Percentiles rank a stretch among this genome's conserved stretches.
Conservation (phyloP, 495 filamentous ascomycete genomes). For the Aspergillus panamensis region DNA sequence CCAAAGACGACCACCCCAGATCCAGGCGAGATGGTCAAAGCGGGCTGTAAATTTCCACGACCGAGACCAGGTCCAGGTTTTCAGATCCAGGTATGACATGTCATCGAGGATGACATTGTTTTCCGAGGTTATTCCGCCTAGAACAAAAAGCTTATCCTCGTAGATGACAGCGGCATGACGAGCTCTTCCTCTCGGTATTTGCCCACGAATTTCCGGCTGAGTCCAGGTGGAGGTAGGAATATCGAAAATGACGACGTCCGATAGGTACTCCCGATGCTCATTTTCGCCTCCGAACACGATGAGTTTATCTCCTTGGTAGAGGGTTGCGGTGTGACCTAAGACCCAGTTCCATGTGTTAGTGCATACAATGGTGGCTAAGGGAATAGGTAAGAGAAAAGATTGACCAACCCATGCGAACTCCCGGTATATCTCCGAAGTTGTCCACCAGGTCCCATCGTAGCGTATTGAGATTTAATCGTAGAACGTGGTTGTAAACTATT, state of each 20-base stretch:
- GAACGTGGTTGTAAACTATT: slow-evolving; percentile 93
- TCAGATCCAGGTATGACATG: slow-evolving; percentile 91
- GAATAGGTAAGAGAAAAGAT: background rate
- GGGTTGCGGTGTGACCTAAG: slow-evolving; percentile 87
- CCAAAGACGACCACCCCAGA: slow-evolving; percentile 90
- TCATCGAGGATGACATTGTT: slow-evolving; percentile 89
- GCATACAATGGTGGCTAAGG: background rate
- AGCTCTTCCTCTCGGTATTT: slow-evolving; percentile 81
- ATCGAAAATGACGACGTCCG: slow-evolving; percentile 94
- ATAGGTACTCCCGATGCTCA: slow-evolving; percentile 91
- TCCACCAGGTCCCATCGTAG: slow-evolving; percentile 94
- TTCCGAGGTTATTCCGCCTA: slow-evolving; percentile 84
- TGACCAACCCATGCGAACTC: slow-evolving; percentile 88
- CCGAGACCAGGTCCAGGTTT: slow-evolving; percentile 96
- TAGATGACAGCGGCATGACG: slow-evolving; percentile 91
- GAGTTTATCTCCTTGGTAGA: slow-evolving; percentile 91
- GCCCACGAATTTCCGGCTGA: slow-evolving; percentile 78
- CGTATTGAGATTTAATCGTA: slow-evolving; percentile 77
- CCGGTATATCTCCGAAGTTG: slow-evolving; percentile 97
- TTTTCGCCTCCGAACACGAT: slow-evolving; percentile 97
- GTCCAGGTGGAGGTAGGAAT: slow-evolving; percentile 91
- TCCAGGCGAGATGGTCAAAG: slow-evolving; percentile 90
- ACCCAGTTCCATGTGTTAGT: slow-evolving; percentile 7
- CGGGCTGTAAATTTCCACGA: slow-evolving; percentile 91
- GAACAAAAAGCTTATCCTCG: slow-evolving; percentile 92